A percentile compares a stretch with the other conserved stretches of the same genome.
Evolutionary conservation across 2,329 filamentous ascomycete species (phyloP).

Genomic region (Triangularia setosa): DNA sequence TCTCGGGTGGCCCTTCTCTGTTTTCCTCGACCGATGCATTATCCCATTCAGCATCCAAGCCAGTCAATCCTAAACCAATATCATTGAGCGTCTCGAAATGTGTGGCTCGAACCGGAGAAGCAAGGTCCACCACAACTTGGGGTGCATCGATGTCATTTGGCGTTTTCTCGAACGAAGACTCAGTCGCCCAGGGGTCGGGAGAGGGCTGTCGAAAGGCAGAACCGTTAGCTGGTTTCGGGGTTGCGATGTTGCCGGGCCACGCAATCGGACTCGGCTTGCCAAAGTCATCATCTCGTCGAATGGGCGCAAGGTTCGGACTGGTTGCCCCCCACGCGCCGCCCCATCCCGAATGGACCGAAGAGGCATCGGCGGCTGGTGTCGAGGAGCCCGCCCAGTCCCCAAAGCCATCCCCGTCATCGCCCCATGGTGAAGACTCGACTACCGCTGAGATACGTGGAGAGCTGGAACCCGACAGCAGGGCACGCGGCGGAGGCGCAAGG

Average conservation of each 20-base stretch:
- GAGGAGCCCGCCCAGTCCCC: conserved; percentile 35
- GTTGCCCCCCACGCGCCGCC: conserved; percentile 21
- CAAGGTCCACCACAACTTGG: conserved; percentile 20
- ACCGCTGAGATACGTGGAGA: conserved; percentile 29
- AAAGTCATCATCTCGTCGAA: conserved; percentile 29
- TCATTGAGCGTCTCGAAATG: neutral
- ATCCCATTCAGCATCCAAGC: conserved; percentile 5
- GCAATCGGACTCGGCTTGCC: conserved; percentile 37
- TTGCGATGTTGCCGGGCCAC: conserved; percentile 38
- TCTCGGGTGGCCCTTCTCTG: neutral
- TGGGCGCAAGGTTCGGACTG: conserved; percentile 21
- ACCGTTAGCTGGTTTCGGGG: conserved; percentile 29
- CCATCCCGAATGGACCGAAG: conserved; percentile 24
- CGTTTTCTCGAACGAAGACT: conserved; percentile 29
- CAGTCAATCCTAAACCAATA: neutral
- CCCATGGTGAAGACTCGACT: conserved; percentile 39
- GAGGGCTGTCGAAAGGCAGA: conserved; percentile 33
- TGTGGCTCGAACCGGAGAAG: conserved; percentile 7
- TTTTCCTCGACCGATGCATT: neutral
- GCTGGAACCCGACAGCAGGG: conserved; percentile 36
- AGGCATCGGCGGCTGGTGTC: conserved; percentile 25
- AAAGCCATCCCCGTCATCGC: conserved; percentile 36
- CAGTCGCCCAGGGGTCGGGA: conserved; percentile 41
- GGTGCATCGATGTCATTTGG: conserved; percentile 21
- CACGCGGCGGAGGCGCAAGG: conserved; percentile 41